Base-by-base conservation (phyloP, 495 filamentous ascomycete species). In the Penicillium macrosclerotiorum region DNA sequence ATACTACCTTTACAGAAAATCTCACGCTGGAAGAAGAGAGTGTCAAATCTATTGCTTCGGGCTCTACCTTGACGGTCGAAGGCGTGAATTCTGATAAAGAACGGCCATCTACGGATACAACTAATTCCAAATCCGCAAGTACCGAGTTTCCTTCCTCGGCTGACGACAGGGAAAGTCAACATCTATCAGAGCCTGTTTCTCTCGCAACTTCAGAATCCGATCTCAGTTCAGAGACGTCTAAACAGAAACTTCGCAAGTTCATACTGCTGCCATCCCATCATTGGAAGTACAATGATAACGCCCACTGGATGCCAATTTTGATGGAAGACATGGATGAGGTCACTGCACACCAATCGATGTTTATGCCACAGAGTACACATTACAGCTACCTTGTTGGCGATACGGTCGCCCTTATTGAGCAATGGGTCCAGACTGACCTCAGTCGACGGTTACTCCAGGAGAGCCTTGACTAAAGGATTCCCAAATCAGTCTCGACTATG, bases 281-380 rank as follows among this genome's bases (percentile, higher is more conserved):
- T 45, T 65, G 62, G 62, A 61, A 51, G n/a, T 47, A 44, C 3
- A 41, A 57, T 7, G 50, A 59, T 27, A 88, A 95, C 59, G 60
- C 79, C 23, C 77, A 79, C 35, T 95, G 90, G 90, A 64, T 85
- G 3, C 74, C 82, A 25, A 73, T 95, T 1, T 83, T 78, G 57
- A 92, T 96, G 85, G 76, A 82, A 23, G 81, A 82, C 26, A 83
- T 92, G 36, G 89, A 95, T 57, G 87, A 95, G 56, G 87, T 95
- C 3, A 81, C 77, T 6, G 90, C 90, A 3, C 90, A 96, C 62
- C 90, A 86, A 40, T 83, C 87, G 3, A 68, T 96, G 44, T 96
- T 96, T 62, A 80, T 89, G 30, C 68, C 79, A 0, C 77, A 52
- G 16, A 69, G 75, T 17, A 59, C 67, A 45, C 66, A 88, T 30